phyloP scores from a whole-genome alignment of 352 stramenopile genomes.

The Pythium aphanidermatum region DNA sequence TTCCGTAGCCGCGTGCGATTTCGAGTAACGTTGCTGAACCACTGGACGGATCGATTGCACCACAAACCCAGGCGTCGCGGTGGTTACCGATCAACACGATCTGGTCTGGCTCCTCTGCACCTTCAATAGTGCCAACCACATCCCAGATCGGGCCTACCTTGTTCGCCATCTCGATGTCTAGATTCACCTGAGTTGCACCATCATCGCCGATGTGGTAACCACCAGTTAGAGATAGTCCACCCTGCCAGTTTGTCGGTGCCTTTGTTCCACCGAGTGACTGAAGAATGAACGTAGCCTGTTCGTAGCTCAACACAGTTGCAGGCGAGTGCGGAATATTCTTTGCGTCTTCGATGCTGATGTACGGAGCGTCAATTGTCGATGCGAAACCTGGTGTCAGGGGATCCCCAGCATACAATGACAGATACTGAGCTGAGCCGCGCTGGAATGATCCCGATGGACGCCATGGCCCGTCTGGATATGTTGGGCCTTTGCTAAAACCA shows the following conservation, averaged over 20 bases:
- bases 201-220: conserved; percentile 72
- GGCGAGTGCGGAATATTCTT: conserved; percentile 63
- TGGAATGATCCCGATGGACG: conserved; percentile 73
- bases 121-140: conserved; percentile 76
- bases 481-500: conserved; percentile 47
- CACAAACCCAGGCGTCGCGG: conserved; percentile 88
- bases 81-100: conserved; percentile 86
- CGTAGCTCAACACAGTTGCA: conserved; percentile 66
- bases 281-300: conserved; percentile 71
- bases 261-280: conserved; percentile 44
- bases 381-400: conserved; percentile 32
- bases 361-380: conserved; percentile 18
- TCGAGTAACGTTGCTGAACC: conserved; percentile 76
- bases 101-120: conserved; percentile 41
- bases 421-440: conserved; percentile 81
- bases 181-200: conserved; percentile 37
- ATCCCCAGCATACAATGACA: conserved; percentile 68
- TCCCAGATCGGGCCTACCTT: conserved; percentile 76
- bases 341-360: conserved; percentile 36
- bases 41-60: conserved; percentile 79
- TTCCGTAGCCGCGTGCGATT: conserved; percentile 60
- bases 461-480: conserved; percentile 80
- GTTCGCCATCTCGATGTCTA: conserved; percentile 76
- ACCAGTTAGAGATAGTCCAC: conserved; percentile 45
- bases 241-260: conserved; percentile 48